Evolutionary conservation across 2,329 filamentous ascomycete genomes (phyloP), one percentile per base, ranked within the genome.

Genomic region (Alternaria viburni): DNA sequence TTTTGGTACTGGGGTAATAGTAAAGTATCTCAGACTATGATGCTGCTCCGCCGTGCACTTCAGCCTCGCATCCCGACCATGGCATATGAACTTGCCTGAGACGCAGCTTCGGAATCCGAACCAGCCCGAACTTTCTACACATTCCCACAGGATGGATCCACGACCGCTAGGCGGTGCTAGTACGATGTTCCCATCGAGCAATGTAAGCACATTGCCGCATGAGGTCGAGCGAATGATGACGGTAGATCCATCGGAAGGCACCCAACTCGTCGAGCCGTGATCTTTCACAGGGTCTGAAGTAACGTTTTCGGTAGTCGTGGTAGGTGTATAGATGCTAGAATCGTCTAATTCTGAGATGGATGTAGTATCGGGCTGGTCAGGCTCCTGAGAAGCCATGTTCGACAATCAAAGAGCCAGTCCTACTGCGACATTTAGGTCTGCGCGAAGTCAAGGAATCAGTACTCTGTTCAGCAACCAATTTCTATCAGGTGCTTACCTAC

Each of bases 51-150:
- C 61, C 9, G 49, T 21, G 47, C 64, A 66, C 51, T 57, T 59
- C 3, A 66, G 45, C 41, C 45, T 64, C 30, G 32, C 57, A 21
- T 60, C 45, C 49, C 44, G 5, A 13, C 43, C 52, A 23, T 64
- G 58, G 19, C 64, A 58, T 36, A 66, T 13, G 32, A 64, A 66
- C 23, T 54, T 64, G 21, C 11, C n/a, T 10, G 58, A 57, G 10
- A 49, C 28, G 13, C 36, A 32, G 25, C 47, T 46, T 41, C 64
- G 49, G 21, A 64, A 64, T 13, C 64, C 61, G 6, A 66, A 49
- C 61, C 64, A 66, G 21, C 64, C 64, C n/a, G 57, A 19, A 19
- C 10, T 41, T 28, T 67, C 64, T 23, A 67, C 32, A 36, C 61
- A 64, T 12, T 25, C 23, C 61, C 64, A 65, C 5, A 49, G 26